Conservation (phyloP, 352 stramenopile species). For the Globisporangium polare region DNA sequence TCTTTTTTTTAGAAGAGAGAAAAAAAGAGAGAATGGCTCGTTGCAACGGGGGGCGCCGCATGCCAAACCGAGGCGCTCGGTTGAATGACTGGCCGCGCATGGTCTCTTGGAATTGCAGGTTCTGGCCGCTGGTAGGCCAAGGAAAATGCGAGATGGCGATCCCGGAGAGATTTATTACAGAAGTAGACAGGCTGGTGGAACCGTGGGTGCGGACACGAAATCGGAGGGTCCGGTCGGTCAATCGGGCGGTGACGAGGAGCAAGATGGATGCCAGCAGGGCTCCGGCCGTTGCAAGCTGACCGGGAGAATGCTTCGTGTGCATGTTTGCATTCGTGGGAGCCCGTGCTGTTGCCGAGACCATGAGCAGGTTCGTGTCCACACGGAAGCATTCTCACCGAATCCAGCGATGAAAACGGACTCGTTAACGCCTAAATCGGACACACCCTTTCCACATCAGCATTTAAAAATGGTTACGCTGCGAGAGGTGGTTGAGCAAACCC, state of each 20-base stretch:
- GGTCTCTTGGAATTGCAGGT: background rate
- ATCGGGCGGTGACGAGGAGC: background rate
- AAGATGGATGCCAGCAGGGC: background rate
- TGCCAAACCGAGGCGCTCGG: background rate
- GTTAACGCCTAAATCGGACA: background rate
- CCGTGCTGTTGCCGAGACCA: too few relatives aligned
- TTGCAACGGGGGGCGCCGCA: conserved; percentile 9
- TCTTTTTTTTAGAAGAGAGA: conserved; percentile 87
- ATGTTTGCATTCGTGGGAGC: too few relatives aligned
- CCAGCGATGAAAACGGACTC: background rate
- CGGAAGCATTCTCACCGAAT: background rate
- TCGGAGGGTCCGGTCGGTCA: background rate
- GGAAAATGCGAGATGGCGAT: background rate
- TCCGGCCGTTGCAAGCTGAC: background rate
- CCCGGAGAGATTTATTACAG: background rate
- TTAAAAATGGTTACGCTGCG: background rate
- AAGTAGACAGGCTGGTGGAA: background rate
- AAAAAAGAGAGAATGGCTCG: conserved; percentile 81
- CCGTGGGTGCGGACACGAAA: background rate
- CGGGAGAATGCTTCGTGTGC: background rate
- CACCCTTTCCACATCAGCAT: background rate
- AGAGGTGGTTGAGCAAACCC: background rate
- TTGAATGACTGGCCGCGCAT: conserved; percentile 3
- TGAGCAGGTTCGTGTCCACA: too few relatives aligned
- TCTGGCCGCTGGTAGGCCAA: background rate